Evolutionary conservation across 1,284 basidiomycete genomes (phyloP), one percentile per base, ranked within the genome.

Genomic region (Ceratobasidium sp.): DNA sequence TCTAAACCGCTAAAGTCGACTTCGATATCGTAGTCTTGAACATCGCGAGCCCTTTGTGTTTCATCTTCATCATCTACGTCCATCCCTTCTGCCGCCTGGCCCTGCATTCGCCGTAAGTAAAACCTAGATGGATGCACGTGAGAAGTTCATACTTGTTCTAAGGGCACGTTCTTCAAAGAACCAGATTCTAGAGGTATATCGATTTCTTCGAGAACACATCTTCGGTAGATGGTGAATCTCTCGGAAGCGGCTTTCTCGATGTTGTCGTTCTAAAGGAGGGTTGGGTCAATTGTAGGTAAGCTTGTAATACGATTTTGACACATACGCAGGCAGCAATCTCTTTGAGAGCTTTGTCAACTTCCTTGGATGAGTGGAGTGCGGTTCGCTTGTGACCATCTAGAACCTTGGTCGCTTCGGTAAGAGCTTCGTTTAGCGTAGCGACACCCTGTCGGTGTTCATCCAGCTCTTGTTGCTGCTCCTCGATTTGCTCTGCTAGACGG

Each of bases 141-240:
- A 26, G 10, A n/a, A 20, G n/a, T n/a, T 77, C 85, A 77, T 78
- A 93, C 95, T 88, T 98, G 96, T 81, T 99, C 96, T 88, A 99
- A 94, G 0, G 97, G 94, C 0, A 99, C 95, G 79, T 94, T 90
- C 82, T 89, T 91, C 73, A 99, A 85, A 80, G 90, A 90, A 6
- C 97, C 98, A 77, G 88, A 83, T 15, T 88, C 80, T 10, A 99
- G 85, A 0, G 97, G 97, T 28, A 99, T 84, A 61, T 90, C 88
- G 80, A 99, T 93, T 81, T 98, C 96, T 81, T 99, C 98, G 49
- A 99, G 87, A 78, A 96, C 90, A 84, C 97, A 99, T 81, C 93
- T 93, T 26, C 97, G 90, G 83, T 98, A 99, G 74, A 96, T 90
- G 0, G 91, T 87, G 23, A 95, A 94, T 33, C 98, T 88, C 81